Evolutionary conservation across 2,329 filamentous ascomycete species (phyloP), one percentile per base, ranked within the genome.

Genomic region (Pseudofabraea citricarpa): DNA sequence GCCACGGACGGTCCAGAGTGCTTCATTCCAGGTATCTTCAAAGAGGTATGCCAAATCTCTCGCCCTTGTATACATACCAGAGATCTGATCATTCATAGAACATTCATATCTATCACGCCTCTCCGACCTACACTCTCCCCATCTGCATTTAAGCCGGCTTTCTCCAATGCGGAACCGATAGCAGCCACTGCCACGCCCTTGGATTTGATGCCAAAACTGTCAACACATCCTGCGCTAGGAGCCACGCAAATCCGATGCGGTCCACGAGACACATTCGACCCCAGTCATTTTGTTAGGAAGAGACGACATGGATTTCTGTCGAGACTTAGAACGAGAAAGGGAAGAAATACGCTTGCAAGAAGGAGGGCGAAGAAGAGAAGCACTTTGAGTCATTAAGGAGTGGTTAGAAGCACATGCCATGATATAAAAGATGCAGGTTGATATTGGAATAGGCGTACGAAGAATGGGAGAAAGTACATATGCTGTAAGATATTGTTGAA

Each of bases 201-300:
- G 19, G 57, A 61, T 42, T 46, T 62, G 6, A 38, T 59, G 6
- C 56, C 58, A 5, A 62, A 58, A 36, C 59, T 60, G 12, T 58
- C 57, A 20, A 41, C 54, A 38, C 56, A 60, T 44, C 58, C 59
- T 18, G 58, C 56, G 13, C 45, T 63, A 36, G 51, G 40, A 10
- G 39, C 50, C 6, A 60, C 44, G 19, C 59, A 62, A 43, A 40
- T 63, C 20, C 52, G 60, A 4, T 61, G 58, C 42, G 61, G 57
- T 32, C 60, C 59, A 2, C 44, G 61, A 46, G 51, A 61, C 45
- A 64, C 61, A 8, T 62, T 60, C 36, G 56, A 47, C 41, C 60
- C 61, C 6, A 61, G 56, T 48, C 61, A 64, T 55, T 63, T 64
- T 50, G 59, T 63, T 15, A 50, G 60, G 45, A 64, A 64, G 56